Evolutionary conservation across 441 rosid genomes (phyloP).

Genomic region (Macaranga tanarius): DNA sequence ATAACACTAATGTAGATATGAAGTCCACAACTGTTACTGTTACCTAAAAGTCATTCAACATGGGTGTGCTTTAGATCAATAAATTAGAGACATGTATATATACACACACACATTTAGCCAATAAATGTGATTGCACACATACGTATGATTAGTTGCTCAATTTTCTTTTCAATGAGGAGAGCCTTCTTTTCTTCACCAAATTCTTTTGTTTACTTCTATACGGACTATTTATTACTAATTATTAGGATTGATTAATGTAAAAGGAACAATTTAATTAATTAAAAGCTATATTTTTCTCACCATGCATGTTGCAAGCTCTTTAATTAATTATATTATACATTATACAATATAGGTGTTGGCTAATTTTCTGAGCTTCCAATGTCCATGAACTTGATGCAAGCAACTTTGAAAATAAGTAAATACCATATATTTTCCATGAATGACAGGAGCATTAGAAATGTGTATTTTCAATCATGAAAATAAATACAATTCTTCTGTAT

Average conservation of each 20-base stretch:
- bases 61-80: not conserved
- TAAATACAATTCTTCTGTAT: too few species aligned
- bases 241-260: not conserved
- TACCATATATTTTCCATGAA: not conserved
- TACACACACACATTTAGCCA: too few species aligned
- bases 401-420: not conserved
- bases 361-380: too few species aligned
- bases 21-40: constrained; percentile 2
- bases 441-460: not conserved
- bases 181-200: not conserved
- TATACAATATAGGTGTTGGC: too few species aligned
- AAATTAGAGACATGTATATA: not conserved
- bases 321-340: too few species aligned
- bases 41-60: constrained; percentile 7
- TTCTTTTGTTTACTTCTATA: not conserved
- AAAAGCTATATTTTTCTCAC: too few species aligned
- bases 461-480: not conserved
- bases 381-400: not conserved
- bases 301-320: too few species aligned
- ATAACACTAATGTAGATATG: not conserved
- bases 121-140: too few species aligned
- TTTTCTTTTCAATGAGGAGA: not conserved
- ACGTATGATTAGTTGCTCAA: not conserved
- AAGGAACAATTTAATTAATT: not conserved
- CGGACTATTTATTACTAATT: not conserved